Percentiles rank a stretch among this genome's conserved stretches.
Conservation (phyloP, 805 yeast genomes). For the Saturnispora sekii region DNA sequence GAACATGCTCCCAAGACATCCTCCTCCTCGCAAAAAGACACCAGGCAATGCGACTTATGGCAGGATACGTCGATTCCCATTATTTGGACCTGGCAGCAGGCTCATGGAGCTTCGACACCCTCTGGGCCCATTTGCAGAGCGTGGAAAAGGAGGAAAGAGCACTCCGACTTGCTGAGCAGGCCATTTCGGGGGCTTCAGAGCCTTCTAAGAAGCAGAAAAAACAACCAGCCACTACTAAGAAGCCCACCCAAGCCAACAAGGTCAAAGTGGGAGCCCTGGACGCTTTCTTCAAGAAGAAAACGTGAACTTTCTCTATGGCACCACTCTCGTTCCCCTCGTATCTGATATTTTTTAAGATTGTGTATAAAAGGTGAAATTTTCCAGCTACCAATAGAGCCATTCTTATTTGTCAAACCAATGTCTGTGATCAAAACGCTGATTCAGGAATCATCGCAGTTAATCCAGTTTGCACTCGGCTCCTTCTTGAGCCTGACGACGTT, state of each 20-base stretch:
- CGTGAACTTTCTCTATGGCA: background rate
- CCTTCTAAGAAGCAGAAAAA: constrained; percentile 15
- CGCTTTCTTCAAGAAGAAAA: constrained; percentile 44
- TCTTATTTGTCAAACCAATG: constrained; percentile 13
- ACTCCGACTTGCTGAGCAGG: constrained; percentile 23
- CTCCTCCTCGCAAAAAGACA: too few relatives aligned
- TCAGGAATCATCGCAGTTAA: constrained; percentile 12
- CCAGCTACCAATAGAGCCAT: background rate
- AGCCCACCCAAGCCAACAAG: constrained; percentile 27
- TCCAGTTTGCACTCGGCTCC: constrained; percentile 2
- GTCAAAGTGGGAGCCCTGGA: constrained; percentile 60
- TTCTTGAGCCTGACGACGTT: constrained; percentile 16
- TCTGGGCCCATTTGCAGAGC: constrained; percentile 8
- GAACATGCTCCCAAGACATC: background rate
- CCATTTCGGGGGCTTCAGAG: constrained; percentile 18
- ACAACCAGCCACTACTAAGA: constrained; percentile 18
- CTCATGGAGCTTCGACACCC: background rate
- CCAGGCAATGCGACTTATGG: too few relatives aligned
- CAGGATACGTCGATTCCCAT: too few relatives aligned
- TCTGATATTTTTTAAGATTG: background rate
- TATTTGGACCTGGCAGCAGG: background rate
- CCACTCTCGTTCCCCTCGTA: constrained; percentile 8
- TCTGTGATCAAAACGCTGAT: constrained; percentile 19
- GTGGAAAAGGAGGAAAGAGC: constrained; percentile 15
- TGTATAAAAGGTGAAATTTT: background rate